Base-by-base conservation (phyloP, 768 basidiomycete genomes). In the Pisolithus marmoratus region DNA sequence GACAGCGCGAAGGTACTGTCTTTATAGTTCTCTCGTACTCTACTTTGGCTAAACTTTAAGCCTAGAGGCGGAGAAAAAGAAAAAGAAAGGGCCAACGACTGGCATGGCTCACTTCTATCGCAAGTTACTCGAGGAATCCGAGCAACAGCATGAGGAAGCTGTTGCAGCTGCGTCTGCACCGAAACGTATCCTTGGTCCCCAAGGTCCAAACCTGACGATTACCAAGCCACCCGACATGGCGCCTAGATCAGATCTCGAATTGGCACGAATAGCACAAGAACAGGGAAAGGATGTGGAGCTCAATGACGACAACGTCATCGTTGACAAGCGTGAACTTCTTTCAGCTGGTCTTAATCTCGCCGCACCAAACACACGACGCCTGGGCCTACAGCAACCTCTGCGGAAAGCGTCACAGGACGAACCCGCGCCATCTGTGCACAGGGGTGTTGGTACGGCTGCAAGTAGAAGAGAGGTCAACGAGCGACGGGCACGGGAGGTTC, bases 231-330 rank as follows among this genome's bases (percentile, higher is more conserved):
- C 77, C 38, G 76, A 88, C 54, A 73, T 83, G 59, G 70, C 74
- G 1, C 77, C 80, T 41, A 68, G 78, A 58, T 83, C 88, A 36
- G 93, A 95, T 67, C 61, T 80, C 26, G 85, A 91, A 61, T 76
- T 91, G 24, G 91, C 88, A 22, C 78, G 68, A 41, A 60, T 78
- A 41, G 91, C 92, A 15, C 74, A 76, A 58, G 80, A 77, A 52
- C 77, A 87, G 61, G 94, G 94, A 22, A 88, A 88, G 66, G 77
- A 83, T 11, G 85, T 99, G 31, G 95, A 97, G 68, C 72, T 97
- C 31, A 98, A 98, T 67, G 95, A 98, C 67, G 94, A 97, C 60
- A 94, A 94, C 60, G 90, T 94, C 65, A 94, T 98, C 43, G 87
- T 99, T 45, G 96, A 99, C 72, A 94, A 94, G 63, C 85, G 94